Evolutionary conservation across 441 rosid genomes (phyloP).

Genomic region (Sinapis alba): DNA sequence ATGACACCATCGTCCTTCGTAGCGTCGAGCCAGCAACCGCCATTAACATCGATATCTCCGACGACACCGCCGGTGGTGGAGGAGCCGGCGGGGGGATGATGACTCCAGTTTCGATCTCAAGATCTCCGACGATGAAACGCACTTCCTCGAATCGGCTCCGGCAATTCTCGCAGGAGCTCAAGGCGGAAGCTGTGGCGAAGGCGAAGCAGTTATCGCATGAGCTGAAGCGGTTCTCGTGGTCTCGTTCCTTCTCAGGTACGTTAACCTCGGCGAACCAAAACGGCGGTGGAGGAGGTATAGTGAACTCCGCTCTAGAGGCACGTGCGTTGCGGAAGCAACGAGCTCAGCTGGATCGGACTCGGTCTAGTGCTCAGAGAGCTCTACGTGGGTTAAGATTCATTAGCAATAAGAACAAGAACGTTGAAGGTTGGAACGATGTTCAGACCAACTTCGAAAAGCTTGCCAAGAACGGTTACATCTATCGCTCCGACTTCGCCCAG

Average conservation of each 20-base stretch:
- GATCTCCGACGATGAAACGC: slow-evolving; percentile 62
- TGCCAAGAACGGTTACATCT: slow-evolving; percentile 55
- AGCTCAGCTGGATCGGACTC: slow-evolving; percentile 81
- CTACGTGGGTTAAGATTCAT: slow-evolving; percentile 72
- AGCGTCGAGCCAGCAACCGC: slow-evolving; percentile 61
- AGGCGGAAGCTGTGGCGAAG: slow-evolving; percentile 77
- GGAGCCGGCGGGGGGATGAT: slow-evolving; percentile 13
- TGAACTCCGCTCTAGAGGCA: slow-evolving; percentile 77
- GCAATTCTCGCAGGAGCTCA: slow-evolving; percentile 73
- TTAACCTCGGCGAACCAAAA: slow-evolving; percentile 26
- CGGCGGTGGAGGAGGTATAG: slow-evolving; percentile 51
- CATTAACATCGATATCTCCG: slow-evolving; percentile 42
- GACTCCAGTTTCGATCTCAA: slow-evolving; percentile 51
- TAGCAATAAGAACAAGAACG: slow-evolving; percentile 48
- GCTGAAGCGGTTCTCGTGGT: slow-evolving; percentile 81
- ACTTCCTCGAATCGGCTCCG: slow-evolving; percentile 55
- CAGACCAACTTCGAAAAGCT: slow-evolving; percentile 59
- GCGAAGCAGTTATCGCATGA: slow-evolving; percentile 88
- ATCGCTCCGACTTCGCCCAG: slow-evolving; percentile 75
- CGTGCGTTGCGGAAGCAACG: slow-evolving; percentile 79
- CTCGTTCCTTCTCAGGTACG: slow-evolving; percentile 47
- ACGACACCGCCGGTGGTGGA: slow-evolving; percentile 1
- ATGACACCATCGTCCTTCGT: slow-evolving; percentile 67
- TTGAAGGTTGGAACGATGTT: slow-evolving; percentile 67
- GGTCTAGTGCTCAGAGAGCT: slow-evolving; percentile 72